A percentile compares a stretch with the other conserved stretches of the same genome.
phyloP scores from a whole-genome alignment of 1,284 basidiomycete species.

The Tylopilus sp. region DNA sequence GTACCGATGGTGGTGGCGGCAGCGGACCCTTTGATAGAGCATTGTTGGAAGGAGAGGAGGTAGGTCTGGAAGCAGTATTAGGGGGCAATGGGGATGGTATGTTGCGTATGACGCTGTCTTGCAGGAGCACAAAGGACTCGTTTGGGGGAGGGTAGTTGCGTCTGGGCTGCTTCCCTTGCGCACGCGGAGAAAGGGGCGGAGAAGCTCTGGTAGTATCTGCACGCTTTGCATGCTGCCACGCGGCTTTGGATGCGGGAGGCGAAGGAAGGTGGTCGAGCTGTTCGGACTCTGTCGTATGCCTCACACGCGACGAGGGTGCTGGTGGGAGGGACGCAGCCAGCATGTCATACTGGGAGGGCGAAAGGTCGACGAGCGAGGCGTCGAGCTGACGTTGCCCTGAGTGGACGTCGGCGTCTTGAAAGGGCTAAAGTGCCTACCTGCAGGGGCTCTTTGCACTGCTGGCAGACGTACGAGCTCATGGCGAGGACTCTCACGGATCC shows the following conservation, averaged over 20 bases:
- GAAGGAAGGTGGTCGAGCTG: slow-evolving; percentile 56
- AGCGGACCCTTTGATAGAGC: slow-evolving; percentile 22
- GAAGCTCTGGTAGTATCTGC: slow-evolving; percentile 34
- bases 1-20: slow-evolving; percentile 16
- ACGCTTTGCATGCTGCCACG: slow-evolving; percentile 55
- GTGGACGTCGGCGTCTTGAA: slow-evolving; percentile 9
- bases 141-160: slow-evolving; percentile 54
- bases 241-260: slow-evolving; percentile 53
- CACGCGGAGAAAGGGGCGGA: slow-evolving; percentile 42
- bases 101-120: slow-evolving; percentile 71
- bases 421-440: slow-evolving; percentile 47
- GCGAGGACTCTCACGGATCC: no score
- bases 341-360: slow-evolving; percentile 83
- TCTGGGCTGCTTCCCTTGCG: slow-evolving; percentile 55
- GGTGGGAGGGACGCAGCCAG: slow-evolving; percentile 71
- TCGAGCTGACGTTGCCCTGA: slow-evolving; percentile 56
- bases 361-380: slow-evolving; percentile 76
- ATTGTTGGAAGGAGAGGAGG: slow-evolving; percentile 34
- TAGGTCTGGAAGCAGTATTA: slow-evolving; percentile 40
- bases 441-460: slow-evolving; percentile 84
- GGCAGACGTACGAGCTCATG: slow-evolving; percentile 65
- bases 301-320: slow-evolving; percentile 40
- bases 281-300: slow-evolving; percentile 46
- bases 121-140: slow-evolving; percentile 87
- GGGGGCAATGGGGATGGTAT: slow-evolving; percentile 51